Percentiles rank a stretch among this genome's conserved stretches.
phyloP scores from a whole-genome alignment of 2,329 filamentous ascomycete genomes.

The Clonostachys solani region DNA sequence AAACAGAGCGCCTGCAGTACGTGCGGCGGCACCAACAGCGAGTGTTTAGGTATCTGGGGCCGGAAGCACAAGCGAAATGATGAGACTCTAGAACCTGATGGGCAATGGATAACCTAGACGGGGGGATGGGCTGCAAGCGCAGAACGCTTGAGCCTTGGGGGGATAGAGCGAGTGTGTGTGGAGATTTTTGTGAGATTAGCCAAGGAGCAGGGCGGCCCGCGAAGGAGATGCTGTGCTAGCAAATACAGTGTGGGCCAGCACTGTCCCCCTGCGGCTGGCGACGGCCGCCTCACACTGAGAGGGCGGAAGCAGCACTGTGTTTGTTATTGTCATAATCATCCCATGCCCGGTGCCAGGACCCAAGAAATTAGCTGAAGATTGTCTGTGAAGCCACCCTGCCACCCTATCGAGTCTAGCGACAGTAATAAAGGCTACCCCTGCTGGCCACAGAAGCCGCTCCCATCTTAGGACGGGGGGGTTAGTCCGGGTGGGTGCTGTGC shows the following conservation, averaged over 20 bases:
- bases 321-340: neutral
- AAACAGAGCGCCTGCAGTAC: too few relatives aligned
- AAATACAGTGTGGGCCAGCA: too few relatives aligned
- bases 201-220: neutral
- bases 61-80: slow-evolving; percentile 49
- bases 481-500: too few relatives aligned
- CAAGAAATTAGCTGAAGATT: slow-evolving; percentile 6
- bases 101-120: slow-evolving; percentile 3
- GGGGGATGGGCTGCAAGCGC: slow-evolving; percentile 1
- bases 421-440: too few relatives aligned
- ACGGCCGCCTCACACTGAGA: too few relatives aligned
- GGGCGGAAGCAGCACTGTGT: too few relatives aligned
- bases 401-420: too few relatives aligned
- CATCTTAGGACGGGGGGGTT: too few relatives aligned
- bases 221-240: too few relatives aligned
- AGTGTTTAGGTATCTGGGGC: slow-evolving; percentile 6
- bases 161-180: slow-evolving; percentile 30
- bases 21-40: too few relatives aligned
- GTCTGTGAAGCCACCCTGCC: neutral
- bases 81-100: slow-evolving; percentile 36
- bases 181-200: slow-evolving; percentile 36
- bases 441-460: too few relatives aligned
- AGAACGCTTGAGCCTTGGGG: slow-evolving; percentile 2
- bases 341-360: slow-evolving; percentile 1
- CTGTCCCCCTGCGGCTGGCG: too few relatives aligned